A percentile compares a stretch with the other conserved stretches of the same genome.
phyloP scores from a whole-genome alignment of 768 basidiomycete species.

The Multifurca ochricompacta region DNA sequence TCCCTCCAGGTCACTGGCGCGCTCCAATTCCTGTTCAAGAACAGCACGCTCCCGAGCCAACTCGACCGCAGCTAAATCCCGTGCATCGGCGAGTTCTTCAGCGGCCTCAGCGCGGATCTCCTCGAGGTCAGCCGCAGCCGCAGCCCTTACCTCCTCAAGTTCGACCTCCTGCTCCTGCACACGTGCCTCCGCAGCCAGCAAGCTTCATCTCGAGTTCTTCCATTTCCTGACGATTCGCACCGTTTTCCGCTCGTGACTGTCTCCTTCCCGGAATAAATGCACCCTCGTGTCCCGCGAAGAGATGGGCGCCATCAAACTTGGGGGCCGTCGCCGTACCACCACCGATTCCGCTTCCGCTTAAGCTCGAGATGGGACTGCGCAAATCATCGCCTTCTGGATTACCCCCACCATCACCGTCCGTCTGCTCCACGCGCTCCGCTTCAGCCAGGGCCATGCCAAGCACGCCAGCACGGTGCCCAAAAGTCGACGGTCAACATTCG shows the following conservation, averaged over 20 bases:
- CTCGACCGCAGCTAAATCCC: neutral
- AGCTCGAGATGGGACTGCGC: conserved; percentile 26
- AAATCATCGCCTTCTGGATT: conserved; percentile 29
- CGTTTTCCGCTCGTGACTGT: conserved; percentile 20
- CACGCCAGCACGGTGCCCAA: conserved; percentile 78
- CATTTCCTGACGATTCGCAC: conserved; percentile 36
- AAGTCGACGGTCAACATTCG: conserved; percentile 54
- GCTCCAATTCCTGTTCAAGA: neutral
- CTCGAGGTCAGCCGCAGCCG: conserved; percentile 41
- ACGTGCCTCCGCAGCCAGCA: conserved; percentile 47
- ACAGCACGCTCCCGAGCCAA: neutral
- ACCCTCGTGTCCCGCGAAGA: conserved; percentile 76
- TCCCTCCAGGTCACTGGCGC: conserved; percentile 31
- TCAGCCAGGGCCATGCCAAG: conserved; percentile 53
- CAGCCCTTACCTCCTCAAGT: conserved; percentile 36
- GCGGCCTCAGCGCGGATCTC: conserved; percentile 43
- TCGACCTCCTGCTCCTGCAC: conserved; percentile 48
- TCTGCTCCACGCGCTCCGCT: conserved; percentile 9
- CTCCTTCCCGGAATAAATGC: conserved; percentile 46
- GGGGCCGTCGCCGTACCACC: conserved; percentile 40
- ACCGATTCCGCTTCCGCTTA: conserved; percentile 35
- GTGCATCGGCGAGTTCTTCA: neutral
- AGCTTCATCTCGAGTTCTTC: conserved; percentile 59
- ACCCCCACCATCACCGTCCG: conserved; percentile 51
- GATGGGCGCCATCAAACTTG: conserved; percentile 72